Base-by-base conservation (phyloP, 805 yeast species). In the Wickerhamomyces rabaulensis region DNA sequence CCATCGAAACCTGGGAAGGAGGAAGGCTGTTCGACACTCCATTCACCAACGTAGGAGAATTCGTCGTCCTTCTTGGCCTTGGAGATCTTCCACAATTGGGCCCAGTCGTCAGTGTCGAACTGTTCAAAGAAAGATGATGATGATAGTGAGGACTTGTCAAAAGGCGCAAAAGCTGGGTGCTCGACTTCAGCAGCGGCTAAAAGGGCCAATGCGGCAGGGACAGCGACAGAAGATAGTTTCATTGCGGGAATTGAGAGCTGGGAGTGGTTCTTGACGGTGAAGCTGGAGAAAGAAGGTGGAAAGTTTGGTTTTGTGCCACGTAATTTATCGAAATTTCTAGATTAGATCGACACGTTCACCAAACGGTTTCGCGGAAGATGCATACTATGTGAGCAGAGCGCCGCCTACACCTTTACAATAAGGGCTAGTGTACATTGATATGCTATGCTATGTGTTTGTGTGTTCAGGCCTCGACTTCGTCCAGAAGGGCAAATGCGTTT, bases 1-100 rank as follows among this genome's bases (percentile, higher is more conserved):
- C 78, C 77, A 15, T 57, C 61, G 55, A 79, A 77, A 0, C 84
- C 94, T 1, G 82, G 79, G 56, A 75, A 71, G 26, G 71, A 73
- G 16, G 69, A 52, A 1, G 86, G 64, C 61, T 81, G 87, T 61
- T 83, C 89, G 38, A 90, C 70, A 8, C 69, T 67, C 97, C 97
- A 89, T 60, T 78, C 67, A 19, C 96, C 97, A 27, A 63, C 73
- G 60, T 85, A 88, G 3, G 80, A 60, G 53, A 76, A 73, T 55
- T 75, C 79, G 29, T 75, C 80, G 46, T 73, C 75, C 52, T 72
- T 75, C 52, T 62, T 67, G 9, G 78, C 78, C 54, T 71, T 67
- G 15, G 95, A 86, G n/a, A 76, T 70, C 48, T 68, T 70, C 91
- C 91, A 84, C 45, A 71, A 61, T 17, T 61, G 58, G 15, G 61